These are phyloP conservation scores for Papiliotrema laurentii DNA, from an alignment of 1,284 basidiomycete species.

Conservation along the genomic window DNA sequence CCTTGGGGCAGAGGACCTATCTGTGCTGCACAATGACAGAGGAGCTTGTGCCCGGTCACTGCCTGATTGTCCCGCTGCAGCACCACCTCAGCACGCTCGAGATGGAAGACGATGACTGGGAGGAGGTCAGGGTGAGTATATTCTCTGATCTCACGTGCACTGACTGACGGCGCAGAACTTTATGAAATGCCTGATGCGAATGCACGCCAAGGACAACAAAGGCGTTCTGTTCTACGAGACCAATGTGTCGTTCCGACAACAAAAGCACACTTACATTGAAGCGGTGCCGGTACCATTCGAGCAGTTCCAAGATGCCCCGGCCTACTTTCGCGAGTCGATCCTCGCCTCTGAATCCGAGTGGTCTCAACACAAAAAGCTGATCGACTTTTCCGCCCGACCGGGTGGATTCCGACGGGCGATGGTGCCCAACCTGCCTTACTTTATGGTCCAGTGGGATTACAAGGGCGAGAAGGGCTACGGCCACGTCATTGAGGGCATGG, in stretches of 20 bases:
- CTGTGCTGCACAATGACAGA: constrained; percentile 81
- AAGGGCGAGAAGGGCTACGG: constrained; percentile 96
- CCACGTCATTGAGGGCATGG: constrained; percentile 88
- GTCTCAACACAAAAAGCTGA: constrained; percentile 95
- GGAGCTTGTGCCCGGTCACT: constrained; percentile 82
- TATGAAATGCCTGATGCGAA: constrained; percentile 96
- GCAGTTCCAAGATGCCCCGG: constrained; percentile 77
- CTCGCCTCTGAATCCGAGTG: constrained; percentile 87
- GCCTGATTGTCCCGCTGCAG: constrained; percentile 90
- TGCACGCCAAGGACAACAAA: constrained; percentile 83
- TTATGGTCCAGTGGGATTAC: constrained; percentile 97
- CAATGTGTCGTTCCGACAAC: constrained; percentile 74
- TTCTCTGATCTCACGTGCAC: neutral
- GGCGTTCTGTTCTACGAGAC: constrained; percentile 94
- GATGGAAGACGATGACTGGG: constrained; percentile 97
- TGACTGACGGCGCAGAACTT: constrained; percentile 68
- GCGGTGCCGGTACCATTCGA: constrained; percentile 81
- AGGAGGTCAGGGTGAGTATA: constrained; percentile 74
- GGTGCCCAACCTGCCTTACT: constrained; percentile 96
- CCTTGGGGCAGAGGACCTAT: constrained; percentile 84
- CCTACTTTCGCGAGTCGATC: constrained; percentile 95
- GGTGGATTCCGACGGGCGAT: constrained; percentile 87
- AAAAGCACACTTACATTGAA: constrained; percentile 89
- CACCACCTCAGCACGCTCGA: constrained; percentile 89
- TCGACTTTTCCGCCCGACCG: constrained; percentile 81